Evolutionary conservation across 352 stramenopile genomes (phyloP).

Genomic region (Globisporangium heterothallicum): DNA sequence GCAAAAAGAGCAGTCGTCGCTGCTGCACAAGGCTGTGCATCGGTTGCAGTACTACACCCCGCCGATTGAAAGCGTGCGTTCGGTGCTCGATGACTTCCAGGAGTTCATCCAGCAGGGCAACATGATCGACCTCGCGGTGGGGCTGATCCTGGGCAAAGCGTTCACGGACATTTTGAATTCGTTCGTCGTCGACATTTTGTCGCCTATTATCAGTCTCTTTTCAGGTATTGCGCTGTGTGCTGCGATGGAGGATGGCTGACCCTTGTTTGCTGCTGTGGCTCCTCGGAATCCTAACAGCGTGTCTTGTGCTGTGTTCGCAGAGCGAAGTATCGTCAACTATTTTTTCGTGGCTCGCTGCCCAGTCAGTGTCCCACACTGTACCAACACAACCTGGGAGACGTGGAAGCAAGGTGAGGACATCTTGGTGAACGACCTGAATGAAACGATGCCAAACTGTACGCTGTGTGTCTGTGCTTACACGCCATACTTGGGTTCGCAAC

Average conservation of each 20-base stretch:
- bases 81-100: conserved; percentile 50
- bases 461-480: not conserved
- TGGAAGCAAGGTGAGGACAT: conserved; percentile 47
- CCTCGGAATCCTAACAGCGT: too few species aligned
- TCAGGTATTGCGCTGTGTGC: conserved; percentile 23
- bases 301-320: conserved; percentile 19
- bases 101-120: conserved; percentile 73
- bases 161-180: conserved; percentile 72
- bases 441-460: not conserved
- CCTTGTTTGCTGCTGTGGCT: not conserved
- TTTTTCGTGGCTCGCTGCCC: conserved; percentile 55
- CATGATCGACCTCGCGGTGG: conserved; percentile 67
- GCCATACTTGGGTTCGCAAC: not conserved
- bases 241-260: not conserved
- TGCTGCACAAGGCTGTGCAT: conserved; percentile 15
- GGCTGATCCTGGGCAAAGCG: conserved; percentile 58
- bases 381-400: conserved; percentile 46
- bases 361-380: conserved; percentile 24
- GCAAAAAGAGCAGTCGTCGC: conserved; percentile 10
- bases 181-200: conserved; percentile 61
- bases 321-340: conserved; percentile 56
- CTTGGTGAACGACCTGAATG: not conserved
- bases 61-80: conserved; percentile 28
- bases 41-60: conserved; percentile 16
- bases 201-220: conserved; percentile 65